A percentile compares a stretch with the other conserved stretches of the same genome.
Evolutionary conservation across 306 rosid genomes (phyloP).

Genomic region (Rubus parviflorus): DNA sequence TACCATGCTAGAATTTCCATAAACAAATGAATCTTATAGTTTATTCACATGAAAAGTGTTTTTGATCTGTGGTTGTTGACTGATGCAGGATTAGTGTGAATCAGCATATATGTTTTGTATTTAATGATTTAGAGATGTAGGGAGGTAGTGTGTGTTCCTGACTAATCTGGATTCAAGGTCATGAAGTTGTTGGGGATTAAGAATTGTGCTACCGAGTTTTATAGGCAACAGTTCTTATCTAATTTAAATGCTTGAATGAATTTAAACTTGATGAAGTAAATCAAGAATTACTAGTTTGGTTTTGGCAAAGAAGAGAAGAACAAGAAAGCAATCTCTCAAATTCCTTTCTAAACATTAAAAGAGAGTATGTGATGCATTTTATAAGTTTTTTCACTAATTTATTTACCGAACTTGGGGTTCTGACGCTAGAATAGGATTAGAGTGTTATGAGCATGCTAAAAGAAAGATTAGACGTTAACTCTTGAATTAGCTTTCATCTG

Average conservation of each 20-base stretch:
- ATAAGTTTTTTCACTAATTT: neutral
- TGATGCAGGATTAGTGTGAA: neutral
- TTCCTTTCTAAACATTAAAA: neutral
- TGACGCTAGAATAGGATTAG: neutral
- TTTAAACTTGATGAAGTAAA: neutral
- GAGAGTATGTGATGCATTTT: neutral
- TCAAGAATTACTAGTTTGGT: neutral
- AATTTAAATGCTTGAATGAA: neutral
- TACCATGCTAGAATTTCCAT: neutral
- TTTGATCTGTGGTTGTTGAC: neutral
- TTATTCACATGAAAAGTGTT: neutral
- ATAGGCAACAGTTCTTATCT: neutral
- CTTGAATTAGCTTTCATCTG: neutral
- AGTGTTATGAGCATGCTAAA: neutral
- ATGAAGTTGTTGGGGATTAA: neutral
- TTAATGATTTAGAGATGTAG: neutral
- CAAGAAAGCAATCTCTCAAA: neutral
- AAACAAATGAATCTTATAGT: neutral
- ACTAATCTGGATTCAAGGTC: neutral
- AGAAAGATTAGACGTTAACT: neutral
- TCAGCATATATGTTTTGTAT: neutral
- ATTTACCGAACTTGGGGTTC: neutral
- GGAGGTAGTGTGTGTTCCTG: neutral
- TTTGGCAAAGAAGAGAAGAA: neutral
- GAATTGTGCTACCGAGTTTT: neutral